Conservation (phyloP, 2,329 filamentous ascomycete genomes). For the Talaromyces sp. region DNA sequence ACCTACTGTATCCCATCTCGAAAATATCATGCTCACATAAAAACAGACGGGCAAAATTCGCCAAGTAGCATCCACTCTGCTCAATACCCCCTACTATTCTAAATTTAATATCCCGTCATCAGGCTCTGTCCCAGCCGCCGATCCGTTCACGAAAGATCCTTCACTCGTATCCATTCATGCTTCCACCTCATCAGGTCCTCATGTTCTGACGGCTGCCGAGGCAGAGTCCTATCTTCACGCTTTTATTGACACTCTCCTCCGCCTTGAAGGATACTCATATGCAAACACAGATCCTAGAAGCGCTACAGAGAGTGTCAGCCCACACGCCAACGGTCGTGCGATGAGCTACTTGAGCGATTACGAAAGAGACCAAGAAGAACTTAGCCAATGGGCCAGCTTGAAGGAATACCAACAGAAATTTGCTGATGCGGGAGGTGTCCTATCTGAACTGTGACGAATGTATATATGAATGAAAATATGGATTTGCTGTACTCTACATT, state of each 20-base stretch:
- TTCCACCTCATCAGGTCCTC: conserved; percentile 45
- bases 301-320: conserved; percentile 47
- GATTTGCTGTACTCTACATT: conserved; percentile 27
- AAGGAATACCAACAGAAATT: conserved; percentile 77
- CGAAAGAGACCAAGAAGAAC: conserved; percentile 74
- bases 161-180: conserved; percentile 68
- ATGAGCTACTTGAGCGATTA: conserved; percentile 45
- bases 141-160: conserved; percentile 42
- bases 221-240: conserved; percentile 72
- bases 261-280: conserved; percentile 65
- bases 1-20: neutral
- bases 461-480: conserved; percentile 13
- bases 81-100: conserved; percentile 61
- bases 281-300: conserved; percentile 29
- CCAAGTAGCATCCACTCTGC: conserved; percentile 77
- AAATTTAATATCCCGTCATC: conserved; percentile 38
- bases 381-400: conserved; percentile 76
- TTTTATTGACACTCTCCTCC: conserved; percentile 74
- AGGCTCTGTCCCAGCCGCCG: conserved; percentile 14
- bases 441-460: conserved; percentile 32
- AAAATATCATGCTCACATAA: conserved; percentile 3
- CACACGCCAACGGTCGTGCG: conserved; percentile 33
- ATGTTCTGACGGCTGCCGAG: conserved; percentile 46
- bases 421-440: conserved; percentile 61
- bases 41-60: conserved; percentile 77